Evolutionary conservation across 129 eudicot species (phyloP).

Genomic region (Pulicaria dysenterica): DNA sequence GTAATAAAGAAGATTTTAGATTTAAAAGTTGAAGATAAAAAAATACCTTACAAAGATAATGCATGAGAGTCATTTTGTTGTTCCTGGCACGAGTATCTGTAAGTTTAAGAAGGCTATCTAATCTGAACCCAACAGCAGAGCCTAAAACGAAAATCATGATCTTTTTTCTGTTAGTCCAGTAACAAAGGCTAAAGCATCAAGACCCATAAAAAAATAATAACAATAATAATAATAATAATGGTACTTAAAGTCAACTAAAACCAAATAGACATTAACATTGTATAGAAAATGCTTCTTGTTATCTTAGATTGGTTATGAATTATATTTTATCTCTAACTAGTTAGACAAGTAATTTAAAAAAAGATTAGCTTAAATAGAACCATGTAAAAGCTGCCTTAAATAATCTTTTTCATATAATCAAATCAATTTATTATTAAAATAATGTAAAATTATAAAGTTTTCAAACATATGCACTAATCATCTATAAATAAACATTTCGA

Average conservation of each 20-base stretch:
- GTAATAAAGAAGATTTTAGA: neutral
- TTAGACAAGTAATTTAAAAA: too few relatives aligned
- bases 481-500: too few relatives aligned
- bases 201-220: neutral
- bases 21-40: conserved; percentile 8
- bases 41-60: conserved; percentile 92
- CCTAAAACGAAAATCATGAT: conserved; percentile 47
- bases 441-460: too few relatives aligned
- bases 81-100: conserved; percentile 92
- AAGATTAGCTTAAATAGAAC: neutral
- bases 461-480: too few relatives aligned
- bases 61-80: conserved; percentile 90
- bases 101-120: conserved; percentile 93
- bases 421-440: too few relatives aligned
- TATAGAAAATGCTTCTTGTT: neutral
- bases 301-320: neutral
- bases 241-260: neutral
- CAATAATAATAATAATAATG: too few relatives aligned
- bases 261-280: neutral
- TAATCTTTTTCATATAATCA: too few relatives aligned
- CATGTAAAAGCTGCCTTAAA: too few relatives aligned
- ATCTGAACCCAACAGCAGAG: conserved; percentile 93
- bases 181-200: neutral
- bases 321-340: too few relatives aligned
- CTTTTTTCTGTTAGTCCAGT: conserved; percentile 12